Evolutionary conservation across 768 basidiomycete species (phyloP).

Genomic region (Boletus sp.): DNA sequence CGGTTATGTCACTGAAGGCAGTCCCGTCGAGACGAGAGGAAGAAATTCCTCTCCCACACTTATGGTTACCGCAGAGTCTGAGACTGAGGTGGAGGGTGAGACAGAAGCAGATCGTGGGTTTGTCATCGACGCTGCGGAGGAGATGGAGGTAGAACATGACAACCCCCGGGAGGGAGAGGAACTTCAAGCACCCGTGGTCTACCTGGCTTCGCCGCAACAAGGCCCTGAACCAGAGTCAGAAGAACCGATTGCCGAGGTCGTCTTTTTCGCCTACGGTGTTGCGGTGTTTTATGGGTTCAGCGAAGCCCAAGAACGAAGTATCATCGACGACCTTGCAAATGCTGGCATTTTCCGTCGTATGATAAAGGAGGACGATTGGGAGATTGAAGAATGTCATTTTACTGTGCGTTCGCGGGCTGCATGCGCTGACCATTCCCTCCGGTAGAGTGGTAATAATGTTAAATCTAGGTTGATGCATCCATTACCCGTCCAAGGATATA

Average conservation of each 20-base stretch:
- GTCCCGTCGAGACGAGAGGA: slow-evolving; percentile 10
- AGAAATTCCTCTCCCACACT: not conserved
- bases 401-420: slow-evolving; percentile 41
- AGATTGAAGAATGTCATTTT: slow-evolving; percentile 91
- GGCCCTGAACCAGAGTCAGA: slow-evolving; percentile 10
- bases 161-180: not conserved
- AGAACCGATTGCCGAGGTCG: slow-evolving; percentile 63
- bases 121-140: slow-evolving; percentile 9
- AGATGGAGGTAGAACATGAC: slow-evolving; percentile 14
- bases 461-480: slow-evolving; percentile 67
- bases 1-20: slow-evolving; percentile 58
- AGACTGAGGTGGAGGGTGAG: slow-evolving; percentile 4
- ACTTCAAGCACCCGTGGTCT: slow-evolving; percentile 2
- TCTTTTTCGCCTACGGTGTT: slow-evolving; percentile 88
- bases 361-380: slow-evolving; percentile 72
- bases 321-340: slow-evolving; percentile 77
- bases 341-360: slow-evolving; percentile 66
- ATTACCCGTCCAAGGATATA: slow-evolving; percentile 89
- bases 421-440: too few relatives aligned
- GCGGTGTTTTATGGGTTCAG: slow-evolving; percentile 87
- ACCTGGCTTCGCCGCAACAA: not conserved
- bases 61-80: slow-evolving; percentile 6
- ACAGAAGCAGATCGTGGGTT: slow-evolving; percentile 13
- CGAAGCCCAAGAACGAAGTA: slow-evolving; percentile 73
- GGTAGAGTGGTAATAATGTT: not conserved